Percentiles rank a stretch among this genome's conserved stretches.
phyloP scores from a whole-genome alignment of 805 yeast genomes.

The Monosporozyma servazzii region DNA sequence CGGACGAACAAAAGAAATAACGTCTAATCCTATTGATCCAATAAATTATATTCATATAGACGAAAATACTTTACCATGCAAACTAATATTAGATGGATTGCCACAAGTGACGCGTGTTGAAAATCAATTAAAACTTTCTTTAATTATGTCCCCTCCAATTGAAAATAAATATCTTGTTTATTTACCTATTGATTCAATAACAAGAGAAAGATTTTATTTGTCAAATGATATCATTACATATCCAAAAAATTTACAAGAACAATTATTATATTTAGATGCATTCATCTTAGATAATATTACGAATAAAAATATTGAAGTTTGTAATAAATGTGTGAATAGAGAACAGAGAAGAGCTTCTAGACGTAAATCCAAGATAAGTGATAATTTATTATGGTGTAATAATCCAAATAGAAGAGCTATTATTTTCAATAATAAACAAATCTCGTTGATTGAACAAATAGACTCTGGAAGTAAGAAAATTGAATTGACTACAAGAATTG shows the following conservation, averaged over 20 bases:
- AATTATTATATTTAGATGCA: conserved; percentile 63
- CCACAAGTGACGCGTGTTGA: conserved; percentile 87
- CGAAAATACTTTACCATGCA: background rate
- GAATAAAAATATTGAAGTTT: conserved; percentile 58
- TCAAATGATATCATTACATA: conserved; percentile 33
- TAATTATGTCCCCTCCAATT: conserved; percentile 57
- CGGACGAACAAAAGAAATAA: conserved; percentile 8
- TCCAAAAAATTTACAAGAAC: conserved; percentile 40
- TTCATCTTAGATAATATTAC: conserved; percentile 58
- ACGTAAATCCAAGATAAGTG: conserved; percentile 72
- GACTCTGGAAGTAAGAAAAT: conserved; percentile 23
- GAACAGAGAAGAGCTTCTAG: conserved; percentile 92
- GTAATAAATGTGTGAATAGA: conserved; percentile 82
- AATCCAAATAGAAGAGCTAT: conserved; percentile 70
- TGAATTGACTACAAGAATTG: conserved; percentile 62
- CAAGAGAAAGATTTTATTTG: conserved; percentile 76
- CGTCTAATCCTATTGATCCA: background rate
- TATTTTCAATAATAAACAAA: conserved; percentile 84
- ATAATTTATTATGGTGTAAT: conserved; percentile 70
- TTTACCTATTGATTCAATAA: conserved; percentile 77
- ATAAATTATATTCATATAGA: background rate
- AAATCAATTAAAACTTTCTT: conserved; percentile 78
- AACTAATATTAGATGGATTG: conserved; percentile 33
- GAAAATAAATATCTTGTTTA: conserved; percentile 68
- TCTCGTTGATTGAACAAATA: conserved; percentile 38